A percentile compares a stretch with the other conserved stretches of the same genome.
Conservation (phyloP, 169 alveolate genomes). For the Theileria parva region DNA sequence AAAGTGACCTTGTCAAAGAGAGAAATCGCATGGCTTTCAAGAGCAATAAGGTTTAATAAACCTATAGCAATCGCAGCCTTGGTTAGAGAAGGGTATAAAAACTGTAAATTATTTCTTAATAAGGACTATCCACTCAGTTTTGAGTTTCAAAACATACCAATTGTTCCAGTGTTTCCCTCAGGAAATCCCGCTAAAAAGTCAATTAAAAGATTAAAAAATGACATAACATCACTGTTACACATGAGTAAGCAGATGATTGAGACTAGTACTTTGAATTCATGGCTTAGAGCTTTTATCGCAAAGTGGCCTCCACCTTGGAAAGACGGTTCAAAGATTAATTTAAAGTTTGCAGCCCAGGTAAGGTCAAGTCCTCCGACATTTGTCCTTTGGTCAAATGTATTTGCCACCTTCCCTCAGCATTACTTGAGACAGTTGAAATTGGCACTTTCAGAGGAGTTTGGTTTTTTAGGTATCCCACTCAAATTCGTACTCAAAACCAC, state of each 20-base stretch:
- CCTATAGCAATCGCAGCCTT: constrained; percentile 34
- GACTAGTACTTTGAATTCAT: constrained; percentile 45
- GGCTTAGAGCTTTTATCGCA: constrained; percentile 54
- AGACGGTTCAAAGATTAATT: constrained; percentile 75
- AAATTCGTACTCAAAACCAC: constrained; percentile 74
- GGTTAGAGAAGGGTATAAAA: background rate
- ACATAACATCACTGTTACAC: constrained; percentile 16
- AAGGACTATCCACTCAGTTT: constrained; percentile 14
- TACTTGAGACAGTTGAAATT: constrained; percentile 72
- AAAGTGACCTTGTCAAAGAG: constrained; percentile 39
- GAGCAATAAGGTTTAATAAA: constrained; percentile 29
- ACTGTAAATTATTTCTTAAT: constrained; percentile 17
- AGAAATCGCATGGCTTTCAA: constrained; percentile 52
- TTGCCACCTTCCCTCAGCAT: constrained; percentile 73
- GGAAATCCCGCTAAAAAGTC: background rate
- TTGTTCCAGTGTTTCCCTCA: constrained; percentile 12
- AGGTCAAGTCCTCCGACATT: constrained; percentile 79
- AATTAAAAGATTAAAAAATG: constrained; percentile 10
- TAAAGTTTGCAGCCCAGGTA: constrained; percentile 72
- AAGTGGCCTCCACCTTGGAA: constrained; percentile 84
- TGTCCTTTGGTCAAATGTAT: constrained; percentile 78
- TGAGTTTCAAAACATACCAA: constrained; percentile 46
- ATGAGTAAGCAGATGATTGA: constrained; percentile 20
- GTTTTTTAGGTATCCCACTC: constrained; percentile 48
- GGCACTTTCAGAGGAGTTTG: constrained; percentile 74